Evolutionary conservation across 176 grass and related monocot species (phyloP).

Genomic region (Lolium rigidum): DNA sequence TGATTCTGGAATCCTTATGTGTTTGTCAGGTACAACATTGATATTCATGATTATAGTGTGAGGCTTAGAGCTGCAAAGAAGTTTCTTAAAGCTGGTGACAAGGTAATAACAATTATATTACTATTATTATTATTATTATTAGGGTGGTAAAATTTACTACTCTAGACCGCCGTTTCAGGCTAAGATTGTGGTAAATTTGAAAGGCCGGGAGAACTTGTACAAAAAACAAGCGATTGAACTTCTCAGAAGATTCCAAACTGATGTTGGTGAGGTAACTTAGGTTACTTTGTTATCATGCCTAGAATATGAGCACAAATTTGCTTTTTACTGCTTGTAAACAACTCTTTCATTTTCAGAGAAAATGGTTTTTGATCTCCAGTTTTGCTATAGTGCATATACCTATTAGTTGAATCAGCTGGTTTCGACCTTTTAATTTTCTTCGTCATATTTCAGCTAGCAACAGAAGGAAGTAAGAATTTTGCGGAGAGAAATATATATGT

Average conservation of each 20-base stretch:
- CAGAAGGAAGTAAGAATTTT: conserved; percentile 85
- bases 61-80: conserved; percentile 82
- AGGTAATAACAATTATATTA: conserved; percentile 51
- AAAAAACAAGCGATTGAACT: conserved; percentile 90
- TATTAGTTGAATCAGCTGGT: conserved; percentile 20
- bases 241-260: conserved; percentile 82
- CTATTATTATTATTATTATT: background rate
- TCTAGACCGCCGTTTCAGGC: conserved; percentile 57
- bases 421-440: conserved; percentile 4
- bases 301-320: background rate
- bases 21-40: conserved; percentile 84
- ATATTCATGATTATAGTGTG: conserved; percentile 87
- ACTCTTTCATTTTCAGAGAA: background rate
- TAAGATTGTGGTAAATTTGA: conserved; percentile 94
- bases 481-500: conserved; percentile 75
- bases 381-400: background rate
- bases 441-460: conserved; percentile 72
- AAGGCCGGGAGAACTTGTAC: conserved; percentile 83
- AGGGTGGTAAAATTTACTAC: conserved; percentile 26
- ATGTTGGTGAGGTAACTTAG: conserved; percentile 82
- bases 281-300: background rate
- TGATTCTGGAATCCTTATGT: conserved; percentile 4
- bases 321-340: background rate
- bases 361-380: conserved; percentile 12
- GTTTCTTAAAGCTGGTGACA: conserved; percentile 95